Conservation (phyloP, 345 rosid species). For the Linum tenue region DNA sequence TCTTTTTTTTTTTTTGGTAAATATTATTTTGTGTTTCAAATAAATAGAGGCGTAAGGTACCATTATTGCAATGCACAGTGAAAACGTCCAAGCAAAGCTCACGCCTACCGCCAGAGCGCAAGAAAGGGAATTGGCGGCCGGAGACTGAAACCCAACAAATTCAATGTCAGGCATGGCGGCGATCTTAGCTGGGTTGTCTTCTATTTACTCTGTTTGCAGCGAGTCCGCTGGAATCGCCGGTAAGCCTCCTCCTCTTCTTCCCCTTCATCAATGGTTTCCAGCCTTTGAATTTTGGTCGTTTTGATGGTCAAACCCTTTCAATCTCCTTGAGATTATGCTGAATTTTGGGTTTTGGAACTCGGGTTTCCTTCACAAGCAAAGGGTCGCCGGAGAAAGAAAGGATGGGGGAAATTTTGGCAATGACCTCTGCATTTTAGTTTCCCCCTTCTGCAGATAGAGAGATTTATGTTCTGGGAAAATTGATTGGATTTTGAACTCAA, state of each 20-base stretch:
- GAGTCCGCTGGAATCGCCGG: slow-evolving; percentile 50
- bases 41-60: too few relatives aligned
- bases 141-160: too few relatives aligned
- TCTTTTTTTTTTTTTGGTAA: too few relatives aligned
- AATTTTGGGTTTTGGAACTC: too few relatives aligned
- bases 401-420: background rate
- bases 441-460: background rate
- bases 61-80: too few relatives aligned
- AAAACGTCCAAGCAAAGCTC: too few relatives aligned
- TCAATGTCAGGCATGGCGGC: slow-evolving; percentile 4
- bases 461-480: background rate
- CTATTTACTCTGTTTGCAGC: slow-evolving; percentile 27
- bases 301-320: too few relatives aligned
- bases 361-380: too few relatives aligned
- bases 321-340: too few relatives aligned
- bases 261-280: background rate
- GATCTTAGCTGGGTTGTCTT: slow-evolving; percentile 16
- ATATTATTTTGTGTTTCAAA: too few relatives aligned
- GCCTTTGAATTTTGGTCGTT: background rate
- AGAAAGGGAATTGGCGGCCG: too few relatives aligned
- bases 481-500: background rate
- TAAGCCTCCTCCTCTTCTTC: slow-evolving; percentile 9
- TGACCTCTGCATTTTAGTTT: background rate
- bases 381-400: background rate
- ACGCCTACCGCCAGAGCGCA: too few relatives aligned